phyloP scores from a whole-genome alignment of 108 stramenopile genomes.

The Schizochytrium sp. region DNA sequence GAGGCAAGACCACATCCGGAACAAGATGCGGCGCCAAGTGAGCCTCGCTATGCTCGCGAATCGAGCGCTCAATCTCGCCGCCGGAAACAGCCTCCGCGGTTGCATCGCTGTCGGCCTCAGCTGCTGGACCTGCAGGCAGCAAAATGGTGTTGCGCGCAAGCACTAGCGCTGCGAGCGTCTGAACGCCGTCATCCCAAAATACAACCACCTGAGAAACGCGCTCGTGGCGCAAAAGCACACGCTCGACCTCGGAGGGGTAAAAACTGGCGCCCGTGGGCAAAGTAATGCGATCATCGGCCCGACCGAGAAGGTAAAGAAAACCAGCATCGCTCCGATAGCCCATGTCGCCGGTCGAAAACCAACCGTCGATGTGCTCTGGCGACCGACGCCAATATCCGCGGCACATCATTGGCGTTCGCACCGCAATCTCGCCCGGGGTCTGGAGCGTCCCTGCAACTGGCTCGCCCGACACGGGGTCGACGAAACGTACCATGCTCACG shows the following conservation, averaged over 20 bases:
- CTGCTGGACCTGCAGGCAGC: too few relatives aligned
- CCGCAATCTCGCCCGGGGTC: not conserved
- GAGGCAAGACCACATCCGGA: not conserved
- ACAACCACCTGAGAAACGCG: not conserved
- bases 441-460: not conserved
- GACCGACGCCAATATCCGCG: not conserved
- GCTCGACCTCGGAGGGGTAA: not conserved
- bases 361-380: not conserved
- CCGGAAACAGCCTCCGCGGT: too few relatives aligned
- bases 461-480: not conserved
- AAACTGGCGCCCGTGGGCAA: not conserved
- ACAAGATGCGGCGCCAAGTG: not conserved
- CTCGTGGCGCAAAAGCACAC: not conserved
- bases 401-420: slow-evolving; percentile 7
- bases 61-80: not conserved
- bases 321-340: not conserved
- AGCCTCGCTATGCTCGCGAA: not conserved
- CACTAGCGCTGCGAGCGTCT: not conserved
- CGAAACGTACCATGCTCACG: not conserved
- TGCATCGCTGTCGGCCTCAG: too few relatives aligned
- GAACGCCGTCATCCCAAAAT: not conserved
- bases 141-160: not conserved
- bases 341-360: not conserved
- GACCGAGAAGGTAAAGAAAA: not conserved
- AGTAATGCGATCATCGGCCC: not conserved